These are phyloP conservation scores for Neonectria neomacrospora DNA, from an alignment of 2,329 filamentous ascomycete genomes.

Conservation along the genomic window DNA sequence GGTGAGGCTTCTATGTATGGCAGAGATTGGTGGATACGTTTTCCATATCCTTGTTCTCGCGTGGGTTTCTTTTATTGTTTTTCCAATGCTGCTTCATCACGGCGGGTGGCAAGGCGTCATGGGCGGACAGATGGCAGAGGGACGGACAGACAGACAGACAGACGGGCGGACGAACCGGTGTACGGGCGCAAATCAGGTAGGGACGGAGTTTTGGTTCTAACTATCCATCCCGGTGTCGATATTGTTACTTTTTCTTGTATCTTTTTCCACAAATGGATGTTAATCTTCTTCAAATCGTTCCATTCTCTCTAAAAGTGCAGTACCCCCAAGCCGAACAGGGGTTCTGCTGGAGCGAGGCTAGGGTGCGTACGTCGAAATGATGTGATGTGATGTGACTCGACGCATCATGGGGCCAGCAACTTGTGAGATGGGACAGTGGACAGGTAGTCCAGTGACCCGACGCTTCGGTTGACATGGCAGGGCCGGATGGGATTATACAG, in stretches of 20 bases:
- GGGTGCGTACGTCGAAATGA: slow-evolving; percentile 13
- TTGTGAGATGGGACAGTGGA: not conserved
- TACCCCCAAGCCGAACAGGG: slow-evolving; percentile 1
- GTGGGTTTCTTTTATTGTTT: slow-evolving; percentile 16
- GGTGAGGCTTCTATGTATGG: slow-evolving; percentile 1
- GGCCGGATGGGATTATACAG: not conserved
- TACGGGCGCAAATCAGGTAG: slow-evolving; percentile 23
- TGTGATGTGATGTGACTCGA: slow-evolving; percentile 16
- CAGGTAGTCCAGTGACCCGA: slow-evolving; percentile 9
- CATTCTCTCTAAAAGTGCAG: not conserved
- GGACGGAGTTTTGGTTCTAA: slow-evolving; percentile 6
- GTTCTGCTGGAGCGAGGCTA: not conserved
- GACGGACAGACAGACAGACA: slow-evolving; percentile 29
- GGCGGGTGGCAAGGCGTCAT: slow-evolving; percentile 40
- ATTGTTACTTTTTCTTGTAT: not conserved
- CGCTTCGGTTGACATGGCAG: slow-evolving; percentile 22
- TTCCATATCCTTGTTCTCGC: slow-evolving; percentile 7
- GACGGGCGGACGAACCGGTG: slow-evolving; percentile 34
- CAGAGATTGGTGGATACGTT: slow-evolving; percentile 10
- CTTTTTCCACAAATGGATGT: not conserved
- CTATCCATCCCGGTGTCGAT: not conserved
- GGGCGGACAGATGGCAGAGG: slow-evolving; percentile 26
- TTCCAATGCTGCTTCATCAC: slow-evolving; percentile 9
- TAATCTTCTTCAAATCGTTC: not conserved
- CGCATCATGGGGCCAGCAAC: slow-evolving; percentile 2